A percentile compares a stretch with the other conserved stretches of the same genome.
These are phyloP conservation scores for Peronospora tabacina DNA, from an alignment of 352 stramenopile genomes.

Conservation along the genomic window DNA sequence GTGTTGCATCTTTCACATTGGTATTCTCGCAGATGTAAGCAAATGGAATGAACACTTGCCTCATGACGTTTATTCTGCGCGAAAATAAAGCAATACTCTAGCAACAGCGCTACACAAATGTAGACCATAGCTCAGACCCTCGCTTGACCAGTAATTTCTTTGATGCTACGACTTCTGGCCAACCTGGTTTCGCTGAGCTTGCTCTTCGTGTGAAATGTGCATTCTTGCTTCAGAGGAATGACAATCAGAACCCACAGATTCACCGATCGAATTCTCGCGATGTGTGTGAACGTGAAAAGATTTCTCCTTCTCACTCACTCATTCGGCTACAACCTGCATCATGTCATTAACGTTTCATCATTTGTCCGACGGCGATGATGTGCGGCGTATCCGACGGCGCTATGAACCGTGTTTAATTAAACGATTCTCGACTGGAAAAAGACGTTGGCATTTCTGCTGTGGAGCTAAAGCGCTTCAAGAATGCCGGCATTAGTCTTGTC, in stretches of 20 bases:
- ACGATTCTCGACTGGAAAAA: conserved; percentile 9
- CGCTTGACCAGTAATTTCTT: too few species aligned
- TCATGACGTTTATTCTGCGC: too few species aligned
- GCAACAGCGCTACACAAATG: too few species aligned
- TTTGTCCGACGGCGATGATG: conserved; percentile 7
- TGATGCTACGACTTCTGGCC: too few species aligned
- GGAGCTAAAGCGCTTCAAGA: neutral
- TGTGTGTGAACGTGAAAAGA: neutral
- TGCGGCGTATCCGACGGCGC: conserved; percentile 15
- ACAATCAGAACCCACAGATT: neutral
- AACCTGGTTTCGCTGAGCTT: neutral
- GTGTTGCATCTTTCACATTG: too few species aligned
- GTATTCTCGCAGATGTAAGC: too few species aligned
- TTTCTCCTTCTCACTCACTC: neutral
- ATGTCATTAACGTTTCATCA: neutral
- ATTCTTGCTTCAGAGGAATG: neutral
- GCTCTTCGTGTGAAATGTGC: neutral
- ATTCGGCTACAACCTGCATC: neutral
- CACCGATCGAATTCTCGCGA: neutral
- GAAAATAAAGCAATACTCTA: too few species aligned
- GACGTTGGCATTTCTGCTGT: conserved; percentile 6
- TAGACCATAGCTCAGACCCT: too few species aligned
- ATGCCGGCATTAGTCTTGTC: conserved; percentile 11
- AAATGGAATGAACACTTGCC: too few species aligned
- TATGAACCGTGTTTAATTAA: neutral